These are phyloP conservation scores for Pseudogymnoascus sp. DNA, from an alignment of 2,329 filamentous ascomycete genomes.

Conservation along the genomic window DNA sequence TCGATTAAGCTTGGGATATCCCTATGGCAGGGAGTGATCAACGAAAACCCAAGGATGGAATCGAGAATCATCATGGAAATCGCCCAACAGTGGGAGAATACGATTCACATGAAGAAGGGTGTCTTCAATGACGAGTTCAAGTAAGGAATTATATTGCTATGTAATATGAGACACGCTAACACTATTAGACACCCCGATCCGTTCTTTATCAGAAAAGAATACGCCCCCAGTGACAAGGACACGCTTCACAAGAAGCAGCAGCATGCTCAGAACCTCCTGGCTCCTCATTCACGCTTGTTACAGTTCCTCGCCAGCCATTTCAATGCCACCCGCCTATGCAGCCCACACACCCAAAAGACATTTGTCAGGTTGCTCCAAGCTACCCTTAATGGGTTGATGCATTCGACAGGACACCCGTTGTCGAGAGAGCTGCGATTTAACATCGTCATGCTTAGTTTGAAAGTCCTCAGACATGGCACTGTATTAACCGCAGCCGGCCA, in stretches of 20 bases:
- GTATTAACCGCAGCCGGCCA: conserved; percentile 55
- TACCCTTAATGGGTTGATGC: conserved; percentile 63
- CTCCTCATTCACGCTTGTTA: conserved; percentile 75
- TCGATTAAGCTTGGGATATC: conserved; percentile 94
- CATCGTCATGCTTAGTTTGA: conserved; percentile 72
- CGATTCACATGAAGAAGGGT: conserved; percentile 67
- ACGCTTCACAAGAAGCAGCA: conserved; percentile 68
- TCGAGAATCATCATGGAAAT: conserved; percentile 79
- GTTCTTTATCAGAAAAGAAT: conserved; percentile 85
- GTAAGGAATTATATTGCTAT: conserved; percentile 32
- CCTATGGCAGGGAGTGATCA: conserved; percentile 92
- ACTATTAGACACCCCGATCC: conserved; percentile 62
- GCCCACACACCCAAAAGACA: conserved; percentile 68
- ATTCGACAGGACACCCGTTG: conserved; percentile 70
- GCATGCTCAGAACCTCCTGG: conserved; percentile 69
- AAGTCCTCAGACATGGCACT: conserved; percentile 65
- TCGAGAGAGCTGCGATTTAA: conserved; percentile 89
- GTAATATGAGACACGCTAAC: conserved; percentile 25
- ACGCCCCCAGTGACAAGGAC: conserved; percentile 80
- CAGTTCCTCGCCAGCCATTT: conserved; percentile 94
- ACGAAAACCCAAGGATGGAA: conserved; percentile 86
- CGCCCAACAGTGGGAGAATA: conserved; percentile 82
- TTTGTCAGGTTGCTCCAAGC: conserved; percentile 74
- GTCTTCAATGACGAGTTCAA: conserved; percentile 68
- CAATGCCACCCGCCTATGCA: conserved; percentile 82